Conservation (phyloP, 225 moss, liverwort and hornwort genomes). For the Ulota crispa region DNA sequence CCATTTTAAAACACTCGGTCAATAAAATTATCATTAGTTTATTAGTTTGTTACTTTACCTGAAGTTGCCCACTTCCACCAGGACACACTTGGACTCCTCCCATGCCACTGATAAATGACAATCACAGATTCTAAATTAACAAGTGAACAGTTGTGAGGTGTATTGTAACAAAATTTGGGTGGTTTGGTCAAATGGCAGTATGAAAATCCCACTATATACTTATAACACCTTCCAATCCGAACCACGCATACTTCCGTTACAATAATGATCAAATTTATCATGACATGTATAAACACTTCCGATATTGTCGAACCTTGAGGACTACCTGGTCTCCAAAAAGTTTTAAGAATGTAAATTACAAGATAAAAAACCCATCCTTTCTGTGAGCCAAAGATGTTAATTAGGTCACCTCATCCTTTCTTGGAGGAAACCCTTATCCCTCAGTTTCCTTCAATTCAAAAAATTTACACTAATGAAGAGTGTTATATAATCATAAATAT, state of each 20-base stretch:
- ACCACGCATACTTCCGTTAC: background rate
- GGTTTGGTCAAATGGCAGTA: background rate
- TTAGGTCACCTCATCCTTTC: too few relatives aligned
- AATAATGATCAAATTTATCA: background rate
- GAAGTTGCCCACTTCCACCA: background rate
- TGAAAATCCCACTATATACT: background rate
- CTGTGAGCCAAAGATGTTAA: too few relatives aligned
- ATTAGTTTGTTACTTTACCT: slow-evolving; percentile 3
- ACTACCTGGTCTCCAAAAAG: too few relatives aligned
- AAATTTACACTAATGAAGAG: too few relatives aligned
- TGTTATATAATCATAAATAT: too few relatives aligned
- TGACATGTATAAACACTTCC: background rate
- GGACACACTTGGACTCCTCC: background rate
- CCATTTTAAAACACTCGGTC: too few relatives aligned
- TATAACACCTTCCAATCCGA: background rate
- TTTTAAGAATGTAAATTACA: too few relatives aligned
- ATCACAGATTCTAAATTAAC: too few relatives aligned
- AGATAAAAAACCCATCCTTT: too few relatives aligned
- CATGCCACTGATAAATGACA: background rate
- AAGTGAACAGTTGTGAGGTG: background rate
- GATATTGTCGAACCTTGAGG: background rate
- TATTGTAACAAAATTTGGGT: background rate
- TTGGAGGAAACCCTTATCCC: too few relatives aligned
- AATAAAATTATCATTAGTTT: fast-evolving
- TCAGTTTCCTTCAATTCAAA: too few relatives aligned